These are phyloP conservation scores for Fusarium secorum DNA, from an alignment of 2,329 filamentous ascomycete species.

Conservation along the genomic window DNA sequence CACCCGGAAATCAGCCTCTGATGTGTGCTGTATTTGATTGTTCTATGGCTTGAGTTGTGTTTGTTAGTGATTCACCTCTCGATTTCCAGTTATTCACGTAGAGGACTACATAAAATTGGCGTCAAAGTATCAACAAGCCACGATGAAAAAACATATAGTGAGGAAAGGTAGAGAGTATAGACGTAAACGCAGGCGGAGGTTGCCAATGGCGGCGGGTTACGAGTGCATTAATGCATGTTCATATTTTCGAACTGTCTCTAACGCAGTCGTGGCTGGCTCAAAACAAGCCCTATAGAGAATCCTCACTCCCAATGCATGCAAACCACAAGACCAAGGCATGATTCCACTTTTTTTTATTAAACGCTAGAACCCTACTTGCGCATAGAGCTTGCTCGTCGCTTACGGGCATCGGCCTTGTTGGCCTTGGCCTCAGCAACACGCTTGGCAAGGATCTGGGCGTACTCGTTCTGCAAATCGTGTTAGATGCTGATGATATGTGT, in stretches of 20 bases:
- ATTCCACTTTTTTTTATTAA: slow-evolving; percentile 48
- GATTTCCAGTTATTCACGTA: neutral
- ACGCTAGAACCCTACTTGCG: slow-evolving; percentile 72
- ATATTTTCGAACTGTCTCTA: slow-evolving; percentile 49
- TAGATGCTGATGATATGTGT: neutral
- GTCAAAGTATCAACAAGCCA: neutral
- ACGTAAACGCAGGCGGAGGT: slow-evolving; percentile 6
- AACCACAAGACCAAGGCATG: slow-evolving; percentile 51
- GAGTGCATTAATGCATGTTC: slow-evolving; percentile 46
- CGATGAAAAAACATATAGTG: neutral
- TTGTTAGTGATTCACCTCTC: neutral
- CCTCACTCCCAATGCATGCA: slow-evolving; percentile 54
- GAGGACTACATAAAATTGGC: neutral
- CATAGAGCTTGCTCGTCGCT: slow-evolving; percentile 96
- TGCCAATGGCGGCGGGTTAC: slow-evolving; percentile 32
- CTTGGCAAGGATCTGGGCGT: slow-evolving; percentile 94
- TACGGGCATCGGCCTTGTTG: slow-evolving; percentile 91
- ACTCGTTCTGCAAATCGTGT: slow-evolving; percentile 78
- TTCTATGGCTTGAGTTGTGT: neutral
- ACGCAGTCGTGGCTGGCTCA: slow-evolving; percentile 49
- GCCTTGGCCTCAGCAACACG: slow-evolving; percentile 96
- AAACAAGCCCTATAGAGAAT: slow-evolving; percentile 45
- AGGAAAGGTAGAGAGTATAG: neutral
- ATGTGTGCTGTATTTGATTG: neutral
- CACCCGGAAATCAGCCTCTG: slow-evolving; percentile 13